A percentile compares a stretch with the other conserved stretches of the same genome.
Evolutionary conservation across 306 rosid species (phyloP).

Genomic region (Medicago ruthenica): DNA sequence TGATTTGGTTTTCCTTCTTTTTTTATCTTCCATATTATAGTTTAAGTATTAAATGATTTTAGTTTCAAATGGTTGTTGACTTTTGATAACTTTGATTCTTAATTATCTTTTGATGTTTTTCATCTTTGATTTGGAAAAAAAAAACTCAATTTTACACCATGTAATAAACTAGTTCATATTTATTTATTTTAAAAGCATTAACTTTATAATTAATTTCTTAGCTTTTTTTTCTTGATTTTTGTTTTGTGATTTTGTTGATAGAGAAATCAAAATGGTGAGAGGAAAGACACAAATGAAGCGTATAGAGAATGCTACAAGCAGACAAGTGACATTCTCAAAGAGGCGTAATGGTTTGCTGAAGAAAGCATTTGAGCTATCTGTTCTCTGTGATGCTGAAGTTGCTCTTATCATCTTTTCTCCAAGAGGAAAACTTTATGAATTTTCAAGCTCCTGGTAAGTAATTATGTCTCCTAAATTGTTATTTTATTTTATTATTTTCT

Average conservation of each 20-base stretch:
- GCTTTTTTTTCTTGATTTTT: background rate
- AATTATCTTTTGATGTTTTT: background rate
- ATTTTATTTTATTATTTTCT: background rate
- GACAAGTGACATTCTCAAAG: conserved; percentile 85
- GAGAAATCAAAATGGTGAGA: conserved; percentile 64
- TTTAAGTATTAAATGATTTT: background rate
- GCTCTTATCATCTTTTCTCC: conserved; percentile 57
- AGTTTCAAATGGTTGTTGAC: conserved; percentile 2
- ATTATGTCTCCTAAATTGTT: background rate
- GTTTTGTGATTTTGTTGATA: conserved; percentile 2
- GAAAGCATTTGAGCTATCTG: conserved; percentile 87
- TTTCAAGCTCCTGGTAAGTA: conserved; percentile 49
- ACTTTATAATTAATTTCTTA: background rate
- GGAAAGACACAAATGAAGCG: conserved; percentile 87
- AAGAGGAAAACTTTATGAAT: conserved; percentile 54
- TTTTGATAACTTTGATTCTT: background rate
- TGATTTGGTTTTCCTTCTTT: background rate
- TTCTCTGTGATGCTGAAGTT: conserved; percentile 73
- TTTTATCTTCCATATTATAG: background rate
- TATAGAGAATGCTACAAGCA: conserved; percentile 76
- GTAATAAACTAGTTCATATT: too few relatives aligned
- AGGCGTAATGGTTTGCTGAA: conserved; percentile 77
- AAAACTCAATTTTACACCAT: background rate
- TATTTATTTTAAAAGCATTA: background rate
- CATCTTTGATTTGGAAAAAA: conserved; percentile 6